Base-by-base conservation (phyloP, 495 filamentous ascomycete species). In the Platismatia glauca region DNA sequence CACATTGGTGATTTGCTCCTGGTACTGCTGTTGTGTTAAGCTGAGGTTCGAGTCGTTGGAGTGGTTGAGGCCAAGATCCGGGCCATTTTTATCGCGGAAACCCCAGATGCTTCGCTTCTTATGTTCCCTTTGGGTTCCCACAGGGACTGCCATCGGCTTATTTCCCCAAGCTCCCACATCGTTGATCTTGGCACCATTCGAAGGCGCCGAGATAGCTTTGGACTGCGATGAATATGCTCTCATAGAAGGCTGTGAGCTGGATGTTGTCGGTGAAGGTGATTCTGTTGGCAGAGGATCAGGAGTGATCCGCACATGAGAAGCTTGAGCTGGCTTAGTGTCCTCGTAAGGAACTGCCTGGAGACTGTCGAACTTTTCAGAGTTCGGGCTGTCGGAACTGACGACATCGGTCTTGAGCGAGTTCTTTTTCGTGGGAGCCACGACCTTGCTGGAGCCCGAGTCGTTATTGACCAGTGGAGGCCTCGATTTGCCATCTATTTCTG, bases 91-190 rank as follows among this genome's bases (percentile, higher is more conserved):
- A 31, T 84, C 84, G 53, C 90, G 85, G 71, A 97, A 97, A 1
- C 89, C 91, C 78, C 90, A 97, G 71, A 98, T 95, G 74, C 92
- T 93, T 46, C 94, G 86, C 73, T 97, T 97, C 71, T 90, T 88
- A 46, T 80, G 78, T 68, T 87, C 87, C 71, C 88, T 90, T 69
- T 92, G 89, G 62, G 89, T 90, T 33, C 78, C 78, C 11, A 78
- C 76, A 35, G 81, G 80, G 20, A 77, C 79, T 33, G 77, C 74
- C 50, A 81, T 71, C 37, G 78, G 66, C 73, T 87, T 94, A 70
- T 86, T 90, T 35, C 93, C 94, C 93, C 93, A 97, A 3, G 84
- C 81, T 48, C 85, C 85, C n/a, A 83, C 82, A 75, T 96, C 89
- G 31, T 92, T 87, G 64, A 98, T 97, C 22, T 91, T 78, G 34